Percentiles rank a stretch among this genome's conserved stretches.
Evolutionary conservation across 768 basidiomycete species (phyloP).

Genomic region (Kondoa subrosea): DNA sequence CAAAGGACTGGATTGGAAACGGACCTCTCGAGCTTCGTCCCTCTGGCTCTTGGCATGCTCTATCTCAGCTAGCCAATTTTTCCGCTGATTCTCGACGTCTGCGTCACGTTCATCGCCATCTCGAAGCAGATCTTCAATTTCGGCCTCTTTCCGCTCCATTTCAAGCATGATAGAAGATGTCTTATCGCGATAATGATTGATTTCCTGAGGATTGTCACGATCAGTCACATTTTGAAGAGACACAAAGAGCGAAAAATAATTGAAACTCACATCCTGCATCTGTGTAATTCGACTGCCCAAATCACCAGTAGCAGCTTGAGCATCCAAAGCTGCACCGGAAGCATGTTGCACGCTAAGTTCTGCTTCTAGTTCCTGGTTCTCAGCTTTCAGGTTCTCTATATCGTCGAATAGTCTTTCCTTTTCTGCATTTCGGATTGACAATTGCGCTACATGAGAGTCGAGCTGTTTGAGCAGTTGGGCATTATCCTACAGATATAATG

Average conservation of each 20-base stretch:
- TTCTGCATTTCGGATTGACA: constrained; percentile 24
- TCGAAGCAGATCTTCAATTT: constrained; percentile 63
- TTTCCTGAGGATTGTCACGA: constrained; percentile 16
- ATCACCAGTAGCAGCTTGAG: constrained; percentile 59
- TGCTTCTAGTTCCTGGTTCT: constrained; percentile 27
- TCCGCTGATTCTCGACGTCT: constrained; percentile 25
- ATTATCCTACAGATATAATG: constrained; percentile 22
- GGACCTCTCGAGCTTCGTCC: constrained; percentile 55
- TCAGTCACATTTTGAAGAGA: neutral
- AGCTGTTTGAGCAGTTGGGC: constrained; percentile 23
- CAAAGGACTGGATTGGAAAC: constrained; percentile 42
- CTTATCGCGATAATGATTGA: constrained; percentile 27
- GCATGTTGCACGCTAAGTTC: constrained; percentile 3
- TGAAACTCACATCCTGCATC: neutral
- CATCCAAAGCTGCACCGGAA: constrained; percentile 48
- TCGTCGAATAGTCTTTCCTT: constrained; percentile 35
- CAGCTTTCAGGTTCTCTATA: constrained; percentile 53
- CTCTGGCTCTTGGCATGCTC: constrained; percentile 36
- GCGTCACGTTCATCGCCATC: constrained; percentile 44
- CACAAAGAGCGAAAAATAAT: too few species aligned
- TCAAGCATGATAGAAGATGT: constrained; percentile 22
- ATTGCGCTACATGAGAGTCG: constrained; percentile 25
- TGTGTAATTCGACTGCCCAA: constrained; percentile 26
- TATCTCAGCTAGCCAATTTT: constrained; percentile 21
- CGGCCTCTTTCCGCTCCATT: constrained; percentile 57